Evolutionary conservation across 176 grass and related monocot species (phyloP), one percentile per base, ranked within the genome.

Genomic region (Cenchrus americanus): DNA sequence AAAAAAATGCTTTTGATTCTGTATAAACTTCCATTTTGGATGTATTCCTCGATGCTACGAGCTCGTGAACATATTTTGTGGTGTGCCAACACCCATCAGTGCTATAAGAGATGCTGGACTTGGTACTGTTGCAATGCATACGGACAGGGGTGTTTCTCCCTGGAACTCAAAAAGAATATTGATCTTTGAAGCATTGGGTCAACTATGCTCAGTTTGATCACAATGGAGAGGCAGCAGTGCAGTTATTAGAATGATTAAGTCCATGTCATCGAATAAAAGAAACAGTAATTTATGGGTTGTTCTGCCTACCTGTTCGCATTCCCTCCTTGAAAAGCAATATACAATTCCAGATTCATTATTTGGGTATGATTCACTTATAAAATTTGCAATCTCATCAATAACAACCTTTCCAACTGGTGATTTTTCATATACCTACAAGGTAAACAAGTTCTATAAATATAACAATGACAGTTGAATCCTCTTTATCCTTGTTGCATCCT

Each of bases 321-420:
- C 92, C 82, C 94, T 97, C 79, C 95, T 94, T 72, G 95, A 91
- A 73, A 97, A 93, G 83, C 95, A 98, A 84, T 98, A 98, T 15
- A 98, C 87, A 83, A 98, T 98, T 57, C 95, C 95, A 41, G 95
- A 94, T 75, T 98, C 95, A 26, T 93, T 94, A 86, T 93, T 94
- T 22, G 95, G 83, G 84, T 94, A 98, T 55, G 90, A 84, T 63
- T 82, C 76, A 68, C 66, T 88, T 86, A 98, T 94, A 68, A 88
- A 93, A 82, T 86, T 86, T 88, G 95, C 78, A 40, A 98, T 94
- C 89, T 91, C 92, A 84, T 98, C 92, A 91, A 98, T 87, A 40
- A 93, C 88, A 23, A 88, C 87, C 78, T 91, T 98, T 84, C 86
- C 92, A 69, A 94, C 82, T 30, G 92, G 80, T 49, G 92, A 93